These are phyloP conservation scores for Plasmodium knowlesi DNA, from an alignment of 169 alveolate genomes.

Conservation along the genomic window DNA sequence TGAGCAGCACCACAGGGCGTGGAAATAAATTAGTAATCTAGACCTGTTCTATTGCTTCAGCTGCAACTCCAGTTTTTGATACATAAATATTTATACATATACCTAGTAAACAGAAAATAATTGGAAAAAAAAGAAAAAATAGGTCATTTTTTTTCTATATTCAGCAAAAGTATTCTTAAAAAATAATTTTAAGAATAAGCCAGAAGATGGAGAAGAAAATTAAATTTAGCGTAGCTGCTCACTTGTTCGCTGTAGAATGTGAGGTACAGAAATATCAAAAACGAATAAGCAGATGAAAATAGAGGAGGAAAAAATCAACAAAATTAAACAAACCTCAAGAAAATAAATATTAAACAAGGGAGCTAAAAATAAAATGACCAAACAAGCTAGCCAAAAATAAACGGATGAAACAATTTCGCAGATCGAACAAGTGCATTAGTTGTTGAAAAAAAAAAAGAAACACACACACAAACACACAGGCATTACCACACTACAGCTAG, in stretches of 20 bases:
- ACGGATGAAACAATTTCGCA: background rate
- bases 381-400: background rate
- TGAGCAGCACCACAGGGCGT: background rate
- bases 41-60: background rate
- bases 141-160: background rate
- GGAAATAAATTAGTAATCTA: background rate
- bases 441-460: background rate
- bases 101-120: background rate
- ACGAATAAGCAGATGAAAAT: conserved; percentile 1
- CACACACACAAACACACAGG: background rate
- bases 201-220: conserved; percentile 7
- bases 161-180: conserved; percentile 13
- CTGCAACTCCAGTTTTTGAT: background rate
- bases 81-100: background rate
- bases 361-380: background rate
- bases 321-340: background rate
- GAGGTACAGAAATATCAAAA: background rate
- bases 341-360: background rate
- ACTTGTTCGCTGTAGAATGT: background rate
- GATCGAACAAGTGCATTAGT: background rate
- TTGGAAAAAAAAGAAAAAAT: conserved; percentile 8
- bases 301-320: background rate
- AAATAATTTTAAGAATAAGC: background rate
- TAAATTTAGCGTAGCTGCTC: background rate
- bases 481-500: background rate